Evolutionary conservation across 768 basidiomycete genomes (phyloP).

Genomic region (Plicaturopsis crispa): DNA sequence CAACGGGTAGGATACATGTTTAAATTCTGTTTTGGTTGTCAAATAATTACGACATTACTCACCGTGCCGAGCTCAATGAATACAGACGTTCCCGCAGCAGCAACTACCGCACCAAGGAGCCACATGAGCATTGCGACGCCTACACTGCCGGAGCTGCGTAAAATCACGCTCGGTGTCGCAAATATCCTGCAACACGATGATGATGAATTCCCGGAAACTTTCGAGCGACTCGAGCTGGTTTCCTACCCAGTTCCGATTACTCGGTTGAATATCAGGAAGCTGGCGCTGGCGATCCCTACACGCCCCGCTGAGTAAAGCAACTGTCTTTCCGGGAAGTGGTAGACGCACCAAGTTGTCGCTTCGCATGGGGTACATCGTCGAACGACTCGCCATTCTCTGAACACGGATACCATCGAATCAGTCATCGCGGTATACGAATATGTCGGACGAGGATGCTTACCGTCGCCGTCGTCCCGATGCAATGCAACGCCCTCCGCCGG

Average conservation of each 20-base stretch:
- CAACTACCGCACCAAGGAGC: conserved; percentile 59
- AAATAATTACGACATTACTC: conserved; percentile 9
- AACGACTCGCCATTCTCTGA: conserved; percentile 25
- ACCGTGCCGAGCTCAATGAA: conserved; percentile 76
- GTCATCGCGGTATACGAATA: not conserved
- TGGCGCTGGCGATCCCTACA: conserved; percentile 32
- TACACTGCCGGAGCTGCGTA: conserved; percentile 61
- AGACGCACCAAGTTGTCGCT: conserved; percentile 42
- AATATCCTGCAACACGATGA: conserved; percentile 45
- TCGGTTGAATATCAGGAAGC: conserved; percentile 62
- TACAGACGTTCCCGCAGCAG: conserved; percentile 59
- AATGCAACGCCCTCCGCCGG: conserved; percentile 1
- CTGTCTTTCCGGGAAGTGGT: not conserved
- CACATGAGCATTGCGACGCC: conserved; percentile 65
- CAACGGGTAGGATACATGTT: not conserved
- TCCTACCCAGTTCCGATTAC: conserved; percentile 6
- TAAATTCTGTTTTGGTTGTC: conserved; percentile 1
- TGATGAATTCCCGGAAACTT: not conserved
- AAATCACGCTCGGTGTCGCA: conserved; percentile 61
- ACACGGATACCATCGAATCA: not conserved
- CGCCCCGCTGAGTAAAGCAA: not conserved
- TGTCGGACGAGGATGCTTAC: not conserved
- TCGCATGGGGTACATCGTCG: conserved; percentile 40
- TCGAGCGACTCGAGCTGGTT: not conserved
- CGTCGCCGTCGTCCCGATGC: conserved; percentile 3